phyloP scores from a whole-genome alignment of 495 filamentous ascomycete species.

The Pyronema omphalodes region DNA sequence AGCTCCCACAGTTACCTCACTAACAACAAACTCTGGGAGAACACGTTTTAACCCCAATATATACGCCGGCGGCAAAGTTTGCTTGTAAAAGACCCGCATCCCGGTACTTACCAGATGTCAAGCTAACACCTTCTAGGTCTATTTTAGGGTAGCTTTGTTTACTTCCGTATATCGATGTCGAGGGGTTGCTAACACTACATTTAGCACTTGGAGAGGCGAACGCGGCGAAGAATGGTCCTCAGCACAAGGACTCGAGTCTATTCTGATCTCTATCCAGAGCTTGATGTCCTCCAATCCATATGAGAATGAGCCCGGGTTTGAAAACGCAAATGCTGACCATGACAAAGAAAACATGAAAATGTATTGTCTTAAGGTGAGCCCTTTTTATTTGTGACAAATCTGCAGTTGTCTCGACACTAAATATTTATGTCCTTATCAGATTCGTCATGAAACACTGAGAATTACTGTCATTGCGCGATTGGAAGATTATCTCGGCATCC shows the following conservation, averaged over 20 bases:
- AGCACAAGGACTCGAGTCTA: slow-evolving; percentile 85
- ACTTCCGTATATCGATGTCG: background rate
- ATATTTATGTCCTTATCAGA: slow-evolving; percentile 32
- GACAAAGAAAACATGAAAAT: slow-evolving; percentile 58
- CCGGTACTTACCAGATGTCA: background rate
- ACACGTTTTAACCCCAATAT: slow-evolving; percentile 96
- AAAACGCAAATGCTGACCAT: slow-evolving; percentile 43
- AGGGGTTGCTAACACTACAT: background rate
- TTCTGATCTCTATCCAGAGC: slow-evolving; percentile 88
- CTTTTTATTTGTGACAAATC: background rate
- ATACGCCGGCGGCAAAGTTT: slow-evolving; percentile 78
- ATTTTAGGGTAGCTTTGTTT: slow-evolving; percentile 52
- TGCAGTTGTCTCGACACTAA: background rate
- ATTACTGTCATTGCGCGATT: slow-evolving; percentile 73
- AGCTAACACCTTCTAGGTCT: slow-evolving; percentile 36
- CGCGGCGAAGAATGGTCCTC: slow-evolving; percentile 87
- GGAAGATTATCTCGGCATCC: slow-evolving; percentile 56
- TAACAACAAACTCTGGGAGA: slow-evolving; percentile 72
- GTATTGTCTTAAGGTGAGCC: slow-evolving; percentile 68
- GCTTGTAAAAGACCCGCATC: slow-evolving; percentile 41
- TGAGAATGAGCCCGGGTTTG: slow-evolving; percentile 89
- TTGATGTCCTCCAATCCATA: slow-evolving; percentile 88
- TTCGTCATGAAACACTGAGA: slow-evolving; percentile 76
- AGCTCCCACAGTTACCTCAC: slow-evolving; percentile 52
- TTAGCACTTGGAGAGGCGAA: slow-evolving; percentile 82